Conservation (phyloP, 352 stramenopile species). For the Phytopythium cucurbitacearum region DNA sequence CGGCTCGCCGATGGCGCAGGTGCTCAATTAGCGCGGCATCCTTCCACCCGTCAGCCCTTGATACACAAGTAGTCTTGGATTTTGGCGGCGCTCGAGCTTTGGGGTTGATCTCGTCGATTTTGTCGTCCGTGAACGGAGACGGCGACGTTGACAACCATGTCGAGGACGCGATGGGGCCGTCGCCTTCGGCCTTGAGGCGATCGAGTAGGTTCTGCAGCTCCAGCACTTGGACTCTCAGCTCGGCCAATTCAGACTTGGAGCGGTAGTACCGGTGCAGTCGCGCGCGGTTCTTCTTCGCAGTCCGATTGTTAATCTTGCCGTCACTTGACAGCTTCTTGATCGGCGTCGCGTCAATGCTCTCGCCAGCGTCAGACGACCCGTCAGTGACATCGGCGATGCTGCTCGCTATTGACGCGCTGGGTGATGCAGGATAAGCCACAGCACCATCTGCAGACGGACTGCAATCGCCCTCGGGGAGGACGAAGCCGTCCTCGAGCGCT, state of each 20-base stretch:
- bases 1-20: neutral
- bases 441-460: too few relatives aligned
- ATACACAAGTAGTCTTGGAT: neutral
- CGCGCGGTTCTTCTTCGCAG: slow-evolving; percentile 6
- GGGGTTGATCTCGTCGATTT: neutral
- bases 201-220: slow-evolving; percentile 1
- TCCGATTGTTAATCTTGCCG: neutral
- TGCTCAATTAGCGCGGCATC: neutral
- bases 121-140: neutral
- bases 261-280: slow-evolving; percentile 6
- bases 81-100: neutral
- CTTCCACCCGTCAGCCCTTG: slow-evolving; percentile 1
- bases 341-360: too few relatives aligned
- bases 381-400: too few relatives aligned
- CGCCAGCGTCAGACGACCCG: too few relatives aligned
- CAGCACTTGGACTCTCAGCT: neutral
- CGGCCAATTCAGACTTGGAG: slow-evolving; percentile 4
- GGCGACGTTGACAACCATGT: neutral
- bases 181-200: neutral
- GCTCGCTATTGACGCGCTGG: too few relatives aligned
- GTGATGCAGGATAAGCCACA: too few relatives aligned
- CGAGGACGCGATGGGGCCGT: neutral
- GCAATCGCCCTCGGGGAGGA: too few relatives aligned
- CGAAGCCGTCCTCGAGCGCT: too few relatives aligned
- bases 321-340: neutral